These are phyloP conservation scores for Russula brevipes DNA, from an alignment of 768 basidiomycete species.

Conservation along the genomic window DNA sequence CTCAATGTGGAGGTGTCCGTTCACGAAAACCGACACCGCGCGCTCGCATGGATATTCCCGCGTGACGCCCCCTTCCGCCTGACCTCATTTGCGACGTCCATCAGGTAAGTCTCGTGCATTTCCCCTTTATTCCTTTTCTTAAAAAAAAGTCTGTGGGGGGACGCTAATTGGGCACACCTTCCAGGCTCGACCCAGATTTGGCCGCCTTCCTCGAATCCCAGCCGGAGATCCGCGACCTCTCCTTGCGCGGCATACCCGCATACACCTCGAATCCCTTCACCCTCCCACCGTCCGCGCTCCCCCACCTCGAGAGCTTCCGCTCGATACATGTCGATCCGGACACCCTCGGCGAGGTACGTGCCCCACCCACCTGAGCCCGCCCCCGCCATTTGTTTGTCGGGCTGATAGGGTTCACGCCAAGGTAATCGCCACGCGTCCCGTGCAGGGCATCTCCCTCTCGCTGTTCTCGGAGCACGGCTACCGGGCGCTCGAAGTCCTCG, in stretches of 20 bases:
- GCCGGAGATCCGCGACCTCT: conserved; percentile 17
- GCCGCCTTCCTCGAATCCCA: too few relatives aligned
- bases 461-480: too few relatives aligned
- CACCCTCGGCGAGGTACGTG: conserved; percentile 25
- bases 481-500: conserved; percentile 28
- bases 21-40: conserved; percentile 30
- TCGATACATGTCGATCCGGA: too few relatives aligned
- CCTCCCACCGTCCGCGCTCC: conserved; percentile 42
- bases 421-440: conserved; percentile 35
- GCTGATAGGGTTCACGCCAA: conserved; percentile 20
- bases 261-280: conserved; percentile 29
- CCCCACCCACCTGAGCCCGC: too few relatives aligned
- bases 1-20: conserved; percentile 38
- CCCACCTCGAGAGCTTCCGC: conserved; percentile 43
- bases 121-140: not conserved
- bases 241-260: conserved; percentile 48
- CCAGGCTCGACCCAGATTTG: conserved; percentile 27
- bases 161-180: not conserved
- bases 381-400: not conserved
- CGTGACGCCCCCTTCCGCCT: conserved; percentile 30
- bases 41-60: conserved; percentile 41
- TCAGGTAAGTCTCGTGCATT: conserved; percentile 36
- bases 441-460: too few relatives aligned
- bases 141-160: not conserved
- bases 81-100: conserved; percentile 40